phyloP scores from a whole-genome alignment of 164 flowering plant genomes.

The Dillenia turbinata region DNA sequence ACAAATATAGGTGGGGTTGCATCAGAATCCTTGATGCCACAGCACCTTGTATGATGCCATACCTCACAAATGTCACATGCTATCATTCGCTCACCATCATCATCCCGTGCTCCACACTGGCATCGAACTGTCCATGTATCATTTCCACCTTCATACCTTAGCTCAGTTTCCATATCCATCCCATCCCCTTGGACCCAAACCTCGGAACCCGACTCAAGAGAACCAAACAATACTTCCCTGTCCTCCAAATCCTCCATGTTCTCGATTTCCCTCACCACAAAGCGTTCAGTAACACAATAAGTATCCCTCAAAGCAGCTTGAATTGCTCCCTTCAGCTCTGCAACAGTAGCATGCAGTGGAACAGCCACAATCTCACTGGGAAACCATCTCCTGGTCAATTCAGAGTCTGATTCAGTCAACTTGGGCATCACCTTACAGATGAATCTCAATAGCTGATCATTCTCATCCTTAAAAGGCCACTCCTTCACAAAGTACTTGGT shows the following conservation, averaged over 20 bases:
- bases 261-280: slow-evolving; percentile 44
- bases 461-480: slow-evolving; percentile 64
- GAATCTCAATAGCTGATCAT: slow-evolving; percentile 48
- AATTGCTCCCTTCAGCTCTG: slow-evolving; percentile 52
- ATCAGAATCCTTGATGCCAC: slow-evolving; percentile 48
- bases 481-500: slow-evolving; percentile 71
- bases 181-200: slow-evolving; percentile 56
- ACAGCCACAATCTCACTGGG: slow-evolving; percentile 54
- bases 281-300: slow-evolving; percentile 43
- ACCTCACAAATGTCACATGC: slow-evolving; percentile 67
- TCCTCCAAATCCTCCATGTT: slow-evolving; percentile 35
- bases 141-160: slow-evolving; percentile 57
- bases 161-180: slow-evolving; percentile 20
- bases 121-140: slow-evolving; percentile 63
- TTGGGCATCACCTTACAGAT: slow-evolving; percentile 39
- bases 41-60: slow-evolving; percentile 74
- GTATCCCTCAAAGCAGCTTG: slow-evolving; percentile 68
- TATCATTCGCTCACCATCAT: slow-evolving; percentile 84
- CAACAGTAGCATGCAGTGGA: slow-evolving; percentile 55
- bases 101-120: slow-evolving; percentile 61
- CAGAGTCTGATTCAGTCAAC: slow-evolving; percentile 15
- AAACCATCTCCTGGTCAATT: slow-evolving; percentile 9
- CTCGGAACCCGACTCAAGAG: slow-evolving; percentile 46
- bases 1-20: slow-evolving; percentile 52
- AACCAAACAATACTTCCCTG: slow-evolving; percentile 50